Conservation (phyloP, 768 basidiomycete genomes). For the Auriscalpium vulgare region DNA sequence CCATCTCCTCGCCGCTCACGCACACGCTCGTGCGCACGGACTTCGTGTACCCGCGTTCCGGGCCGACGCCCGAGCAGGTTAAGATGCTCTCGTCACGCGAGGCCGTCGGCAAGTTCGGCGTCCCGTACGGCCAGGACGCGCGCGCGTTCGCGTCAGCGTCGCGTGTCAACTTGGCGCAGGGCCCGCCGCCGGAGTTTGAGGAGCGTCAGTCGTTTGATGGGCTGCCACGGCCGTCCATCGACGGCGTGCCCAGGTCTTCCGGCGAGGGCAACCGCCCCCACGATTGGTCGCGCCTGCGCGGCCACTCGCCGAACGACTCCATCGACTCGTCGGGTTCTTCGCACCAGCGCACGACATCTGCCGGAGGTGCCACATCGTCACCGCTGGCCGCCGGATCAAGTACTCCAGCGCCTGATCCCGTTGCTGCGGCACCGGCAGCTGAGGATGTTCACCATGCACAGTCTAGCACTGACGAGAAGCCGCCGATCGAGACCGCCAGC, state of each 20-base stretch:
- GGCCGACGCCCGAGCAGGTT: slow-evolving; percentile 56
- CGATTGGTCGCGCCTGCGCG: slow-evolving; percentile 1
- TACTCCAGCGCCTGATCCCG: too few species aligned
- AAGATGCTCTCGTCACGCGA: slow-evolving; percentile 65
- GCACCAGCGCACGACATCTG: background rate
- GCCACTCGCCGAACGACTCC: background rate
- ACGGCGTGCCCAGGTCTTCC: too few species aligned
- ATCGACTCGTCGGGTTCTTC: background rate
- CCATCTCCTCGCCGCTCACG: slow-evolving; percentile 68
- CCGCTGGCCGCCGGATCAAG: background rate
- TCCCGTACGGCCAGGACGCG: slow-evolving; percentile 72
- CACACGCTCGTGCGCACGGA: slow-evolving; percentile 68
- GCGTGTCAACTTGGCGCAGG: slow-evolving; percentile 26
- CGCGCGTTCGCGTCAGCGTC: slow-evolving; percentile 51
- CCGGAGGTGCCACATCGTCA: background rate
- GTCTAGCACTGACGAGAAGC: background rate
- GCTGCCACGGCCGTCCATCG: background rate
- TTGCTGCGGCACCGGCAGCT: background rate
- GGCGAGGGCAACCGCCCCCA: background rate
- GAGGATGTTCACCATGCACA: background rate
- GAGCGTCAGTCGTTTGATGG: slow-evolving; percentile 8
- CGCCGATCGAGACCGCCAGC: background rate
- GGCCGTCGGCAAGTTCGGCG: slow-evolving; percentile 57
- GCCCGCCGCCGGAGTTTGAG: slow-evolving; percentile 49
- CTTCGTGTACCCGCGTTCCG: slow-evolving; percentile 57